Conservation (phyloP, 2,329 filamentous ascomycete species). For the Trichoderma cornu-damae region DNA sequence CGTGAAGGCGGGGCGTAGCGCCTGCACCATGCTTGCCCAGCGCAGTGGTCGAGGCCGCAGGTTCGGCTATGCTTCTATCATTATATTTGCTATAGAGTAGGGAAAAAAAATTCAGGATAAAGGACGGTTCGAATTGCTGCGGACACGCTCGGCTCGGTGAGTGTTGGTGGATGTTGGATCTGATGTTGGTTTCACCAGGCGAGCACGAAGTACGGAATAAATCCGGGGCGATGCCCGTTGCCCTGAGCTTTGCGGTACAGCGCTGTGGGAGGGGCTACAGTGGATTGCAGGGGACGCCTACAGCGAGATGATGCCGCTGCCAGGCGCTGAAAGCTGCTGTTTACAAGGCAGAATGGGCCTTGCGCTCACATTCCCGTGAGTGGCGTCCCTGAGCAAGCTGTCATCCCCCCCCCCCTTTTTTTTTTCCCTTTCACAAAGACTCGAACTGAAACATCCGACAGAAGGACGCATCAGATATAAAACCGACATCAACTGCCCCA, state of each 20-base stretch:
- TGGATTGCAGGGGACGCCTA: neutral
- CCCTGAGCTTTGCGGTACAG: neutral
- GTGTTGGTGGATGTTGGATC: neutral
- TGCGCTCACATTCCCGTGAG: neutral
- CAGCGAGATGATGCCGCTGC: conserved; percentile 7
- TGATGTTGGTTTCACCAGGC: neutral
- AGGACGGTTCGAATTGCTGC: too few relatives aligned
- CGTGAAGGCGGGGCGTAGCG: conserved; percentile 38
- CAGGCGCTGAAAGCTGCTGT: conserved; percentile 1
- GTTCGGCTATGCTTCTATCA: conserved; percentile 17
- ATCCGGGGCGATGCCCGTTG: neutral
- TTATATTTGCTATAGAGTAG: conserved; percentile 12
- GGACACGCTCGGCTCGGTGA: neutral
- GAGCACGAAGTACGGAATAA: neutral
- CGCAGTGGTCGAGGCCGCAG: conserved; percentile 15
- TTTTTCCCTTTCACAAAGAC: neutral
- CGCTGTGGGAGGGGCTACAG: neutral
- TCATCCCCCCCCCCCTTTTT: neutral
- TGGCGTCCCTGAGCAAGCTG: neutral
- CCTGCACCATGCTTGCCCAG: conserved; percentile 41
- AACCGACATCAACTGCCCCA: neutral
- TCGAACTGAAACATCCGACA: neutral
- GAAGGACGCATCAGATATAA: neutral
- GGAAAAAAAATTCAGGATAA: too few relatives aligned
- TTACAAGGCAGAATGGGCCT: neutral